Evolutionary conservation across 1,139 yeast genomes (phyloP), one percentile per base, ranked within the genome.

Genomic region (Hanseniaspora uvarum): DNA sequence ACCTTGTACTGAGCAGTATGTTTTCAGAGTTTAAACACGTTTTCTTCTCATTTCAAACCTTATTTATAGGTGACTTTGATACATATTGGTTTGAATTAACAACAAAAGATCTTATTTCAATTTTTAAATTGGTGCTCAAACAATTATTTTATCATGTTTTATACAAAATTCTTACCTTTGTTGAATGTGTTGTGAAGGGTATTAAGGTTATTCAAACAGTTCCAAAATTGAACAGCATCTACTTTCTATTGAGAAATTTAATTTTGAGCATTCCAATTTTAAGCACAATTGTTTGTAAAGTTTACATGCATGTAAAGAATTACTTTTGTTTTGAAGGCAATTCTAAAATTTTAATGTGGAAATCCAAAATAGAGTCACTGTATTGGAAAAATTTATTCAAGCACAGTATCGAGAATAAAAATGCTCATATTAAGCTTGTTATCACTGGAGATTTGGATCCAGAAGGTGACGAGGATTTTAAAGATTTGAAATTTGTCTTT

Each of bases 401-500:
- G 3, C 37, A 37, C 5, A 50, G 53, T 23, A 44, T 50, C 11
- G 10, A 43, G 11, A 43, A 38, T 5, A 40, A 24, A 21, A 33
- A 37, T 4, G n/a, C 40, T 1, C 40, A 50, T 28, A 30, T 50
- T 5, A 28, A 38, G 19, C 7, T 53, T 1, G 45, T 53, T 1
- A 33, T 38, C 11, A 53, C 55, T 10, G 55, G 55, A 10, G 46
- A 46, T n/a, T 14, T 28, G 30, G 11, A 41, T 28, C 11, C 39
- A 14, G 14, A 34, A 3, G 11, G 23, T 11, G 18, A 23, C 5
- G 21, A 8, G 1, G 23, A 23, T 26, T 18, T 39, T 4, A 18
- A 14, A 28, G 31, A 16, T 5, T 14, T 28, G 12, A 19, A 39
- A 39, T 49, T 44, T 43, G 34, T 36, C 5, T 21, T 39, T 24